These are phyloP conservation scores for Trapa bicornis DNA, from an alignment of 345 rosid genomes.

Conservation along the genomic window DNA sequence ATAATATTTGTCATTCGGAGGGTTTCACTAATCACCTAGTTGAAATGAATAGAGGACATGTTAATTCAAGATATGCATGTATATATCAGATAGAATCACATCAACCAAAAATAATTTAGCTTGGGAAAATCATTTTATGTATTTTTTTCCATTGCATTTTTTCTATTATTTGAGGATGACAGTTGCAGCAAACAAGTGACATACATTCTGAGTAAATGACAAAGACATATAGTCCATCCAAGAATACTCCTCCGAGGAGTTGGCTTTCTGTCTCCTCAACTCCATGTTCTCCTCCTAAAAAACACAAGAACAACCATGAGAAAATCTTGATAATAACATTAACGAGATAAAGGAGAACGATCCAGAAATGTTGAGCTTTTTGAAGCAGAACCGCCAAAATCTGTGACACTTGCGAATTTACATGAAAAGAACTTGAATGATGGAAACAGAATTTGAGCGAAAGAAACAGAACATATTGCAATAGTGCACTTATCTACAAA, in stretches of 20 bases:
- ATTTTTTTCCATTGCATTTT: not conserved
- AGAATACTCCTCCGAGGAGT: slow-evolving; percentile 29
- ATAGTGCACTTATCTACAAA: not conserved
- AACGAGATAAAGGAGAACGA: not conserved
- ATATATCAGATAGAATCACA: not conserved
- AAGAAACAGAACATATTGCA: too few relatives aligned
- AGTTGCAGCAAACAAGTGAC: slow-evolving; percentile 4
- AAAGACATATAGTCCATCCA: slow-evolving; percentile 84
- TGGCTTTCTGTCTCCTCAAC: slow-evolving; percentile 51
- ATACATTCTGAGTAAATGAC: slow-evolving; percentile 85
- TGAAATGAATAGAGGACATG: not conserved
- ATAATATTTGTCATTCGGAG: slow-evolving; percentile 81
- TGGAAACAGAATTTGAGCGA: not conserved
- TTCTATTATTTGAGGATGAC: not conserved
- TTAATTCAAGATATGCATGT: not conserved
- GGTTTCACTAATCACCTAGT: slow-evolving; percentile 84
- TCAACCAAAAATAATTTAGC: not conserved
- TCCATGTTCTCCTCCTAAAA: slow-evolving; percentile 77
- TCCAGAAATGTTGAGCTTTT: too few relatives aligned
- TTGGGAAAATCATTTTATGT: not conserved
- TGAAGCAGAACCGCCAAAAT: not conserved
- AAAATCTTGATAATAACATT: not conserved
- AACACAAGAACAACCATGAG: not conserved
- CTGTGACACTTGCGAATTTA: not conserved
- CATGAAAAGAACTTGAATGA: not conserved